Evolutionary conservation across 352 stramenopile species (phyloP), one percentile per base, ranked within the genome.

Genomic region (Phytophthora multivora): DNA sequence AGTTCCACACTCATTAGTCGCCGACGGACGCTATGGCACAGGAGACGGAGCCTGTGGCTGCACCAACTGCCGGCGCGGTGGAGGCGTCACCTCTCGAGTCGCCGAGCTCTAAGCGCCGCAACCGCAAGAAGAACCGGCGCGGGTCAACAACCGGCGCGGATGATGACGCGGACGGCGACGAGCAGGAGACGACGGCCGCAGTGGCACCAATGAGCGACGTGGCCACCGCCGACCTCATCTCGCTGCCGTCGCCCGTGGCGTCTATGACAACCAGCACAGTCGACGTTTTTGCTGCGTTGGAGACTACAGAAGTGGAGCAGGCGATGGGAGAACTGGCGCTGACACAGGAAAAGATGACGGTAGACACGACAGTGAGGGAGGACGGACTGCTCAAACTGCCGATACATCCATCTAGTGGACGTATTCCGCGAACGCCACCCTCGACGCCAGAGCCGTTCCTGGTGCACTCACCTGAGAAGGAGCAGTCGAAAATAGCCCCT

Each of bases 201-300:
- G 41, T 41, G 26, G 61, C 41, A 3, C 18, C 35, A 12, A 38
- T 58, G 33, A 48, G 6, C 13, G 50, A 72, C 15, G 51, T 51
- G 3, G 49, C 59, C n/a, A 52, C 55, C 0, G 54, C 62, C 5
- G 62, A 74, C 21, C 59, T 84, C 42, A 58, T 86, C 5, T 77
- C 75, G 35, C 51, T 85, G 39, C 71, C 80, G 26, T 86, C 73
- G 19, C 73, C 80, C 5, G 63, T 80, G 38, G 64, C 66, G 0
- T 50, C 47, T 49, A 46, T 49, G 39, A 18, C 45, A 10, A 28
- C 41, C 6, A 66, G 12, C 4, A 28, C 43, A 36, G 23, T 64
- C 33, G 67, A 71, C 38, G 59, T 50, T 2, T 68, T 61, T 12
- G 64, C 48, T n/a, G 25, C 51, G 28, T 8, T 54, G 3, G 48